Conservation (phyloP, 2,329 filamentous ascomycete species). For the Anthostomella pinea region DNA sequence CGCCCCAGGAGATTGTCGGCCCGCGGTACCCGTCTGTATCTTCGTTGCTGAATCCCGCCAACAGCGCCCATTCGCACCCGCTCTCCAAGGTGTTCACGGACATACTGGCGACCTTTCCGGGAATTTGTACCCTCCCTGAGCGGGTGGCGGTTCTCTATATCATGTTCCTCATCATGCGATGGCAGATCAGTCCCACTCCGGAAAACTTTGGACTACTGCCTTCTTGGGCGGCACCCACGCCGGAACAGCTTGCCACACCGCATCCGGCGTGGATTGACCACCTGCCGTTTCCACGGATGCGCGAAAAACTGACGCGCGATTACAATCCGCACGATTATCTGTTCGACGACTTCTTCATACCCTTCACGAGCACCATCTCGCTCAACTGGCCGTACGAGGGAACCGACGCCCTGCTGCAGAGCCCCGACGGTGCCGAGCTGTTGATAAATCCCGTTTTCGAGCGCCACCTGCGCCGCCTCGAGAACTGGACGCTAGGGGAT, state of each 20-base stretch:
- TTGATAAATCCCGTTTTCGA: conserved; percentile 87
- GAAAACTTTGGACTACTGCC: conserved; percentile 80
- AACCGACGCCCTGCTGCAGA: conserved; percentile 63
- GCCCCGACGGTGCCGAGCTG: conserved; percentile 59
- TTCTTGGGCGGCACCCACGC: conserved; percentile 65
- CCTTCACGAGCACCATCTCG: conserved; percentile 71
- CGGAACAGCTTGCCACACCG: conserved; percentile 61
- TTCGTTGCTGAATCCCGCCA: conserved; percentile 70
- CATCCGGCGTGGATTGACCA: conserved; percentile 85
- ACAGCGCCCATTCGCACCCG: conserved; percentile 64
- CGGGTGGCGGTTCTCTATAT: conserved; percentile 77
- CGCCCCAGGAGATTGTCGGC: conserved; percentile 65
- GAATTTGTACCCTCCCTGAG: conserved; percentile 74
- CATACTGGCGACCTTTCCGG: conserved; percentile 79
- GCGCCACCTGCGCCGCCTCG: conserved; percentile 67
- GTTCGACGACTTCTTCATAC: conserved; percentile 81
- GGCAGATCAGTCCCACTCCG: conserved; percentile 75
- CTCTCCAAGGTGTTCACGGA: conserved; percentile 83
- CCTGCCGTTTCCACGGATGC: conserved; percentile 74
- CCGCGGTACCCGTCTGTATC: conserved; percentile 78
- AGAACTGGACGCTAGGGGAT: conserved; percentile 79
- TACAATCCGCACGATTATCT: conserved; percentile 47
- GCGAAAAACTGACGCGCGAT: conserved; percentile 45
- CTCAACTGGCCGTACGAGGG: conserved; percentile 84
- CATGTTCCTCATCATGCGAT: conserved; percentile 85